phyloP scores from a whole-genome alignment of 345 rosid species.

The Moricandia arvensis region DNA sequence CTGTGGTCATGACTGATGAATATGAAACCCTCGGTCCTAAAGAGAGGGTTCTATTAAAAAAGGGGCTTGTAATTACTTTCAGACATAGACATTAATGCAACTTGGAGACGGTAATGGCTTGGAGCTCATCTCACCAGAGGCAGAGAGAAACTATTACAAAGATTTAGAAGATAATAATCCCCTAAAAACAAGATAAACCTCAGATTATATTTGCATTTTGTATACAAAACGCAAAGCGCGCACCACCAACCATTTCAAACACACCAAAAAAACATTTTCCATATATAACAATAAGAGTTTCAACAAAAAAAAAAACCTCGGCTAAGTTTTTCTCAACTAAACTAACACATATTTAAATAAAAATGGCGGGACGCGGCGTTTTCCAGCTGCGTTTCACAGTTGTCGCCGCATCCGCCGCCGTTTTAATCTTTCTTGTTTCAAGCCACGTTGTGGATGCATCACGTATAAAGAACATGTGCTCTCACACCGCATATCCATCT shows the following conservation, averaged over 20 bases:
- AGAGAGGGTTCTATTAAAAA: not conserved
- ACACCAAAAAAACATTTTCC: not conserved
- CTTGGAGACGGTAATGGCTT: too few species aligned
- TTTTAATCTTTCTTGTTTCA: not conserved
- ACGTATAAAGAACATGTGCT: constrained; percentile 22
- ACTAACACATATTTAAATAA: not conserved
- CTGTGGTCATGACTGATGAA: too few species aligned
- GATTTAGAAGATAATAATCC: not conserved
- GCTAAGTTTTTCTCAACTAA: not conserved
- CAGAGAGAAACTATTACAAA: too few species aligned
- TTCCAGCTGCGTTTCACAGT: constrained; percentile 17
- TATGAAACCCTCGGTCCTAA: not conserved
- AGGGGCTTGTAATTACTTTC: too few species aligned
- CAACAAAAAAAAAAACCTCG: too few species aligned
- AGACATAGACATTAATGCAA: too few species aligned
- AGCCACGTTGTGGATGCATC: constrained; percentile 14
- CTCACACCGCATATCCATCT: constrained; percentile 35
- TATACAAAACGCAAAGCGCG: constrained; percentile 25
- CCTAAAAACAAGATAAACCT: constrained; percentile 28
- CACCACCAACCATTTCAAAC: constrained; percentile 13
- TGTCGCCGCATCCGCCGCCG: constrained; percentile 28
- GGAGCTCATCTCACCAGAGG: too few species aligned
- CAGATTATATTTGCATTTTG: not conserved
- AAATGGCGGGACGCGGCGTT: constrained; percentile 36
- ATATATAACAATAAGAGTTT: constrained; percentile 11